Evolutionary conservation across 768 basidiomycete species (phyloP), one percentile per base, ranked within the genome.

Genomic region (Mycena venus): DNA sequence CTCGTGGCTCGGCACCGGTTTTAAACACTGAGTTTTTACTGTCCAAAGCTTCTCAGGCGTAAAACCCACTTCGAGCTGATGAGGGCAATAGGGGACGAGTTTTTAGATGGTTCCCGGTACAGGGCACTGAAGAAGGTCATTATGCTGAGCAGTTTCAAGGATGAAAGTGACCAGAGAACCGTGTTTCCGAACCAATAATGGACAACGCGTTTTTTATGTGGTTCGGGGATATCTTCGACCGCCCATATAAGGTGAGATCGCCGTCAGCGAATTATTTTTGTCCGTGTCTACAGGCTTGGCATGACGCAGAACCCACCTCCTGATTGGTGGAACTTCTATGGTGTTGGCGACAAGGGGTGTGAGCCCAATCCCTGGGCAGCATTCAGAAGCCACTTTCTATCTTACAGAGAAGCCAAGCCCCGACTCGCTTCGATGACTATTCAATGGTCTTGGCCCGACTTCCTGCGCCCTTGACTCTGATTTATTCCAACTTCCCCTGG

Each of bases 381-480:
- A 56, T 56, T 56, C 31, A 32, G 31, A 56, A 56, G 32, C 55
- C 29, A 17, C 55, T 56, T 56, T 56, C 55, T 32, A 32, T n/a
- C n/a, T n/a, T n/a, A 56, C 55, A 1, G 3, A 56, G 31, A 56
- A 31, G 55, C 31, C 31, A 56, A 56, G 55, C 55, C 17, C 55
- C 55, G 55, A 56, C 55, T 47, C 44, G 44, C 44, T 19, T 47
- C 44, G 44, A 47, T 47, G 44, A 47, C 55, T 32, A 56, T 56
- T 56, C 55, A 56, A 56, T 56, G 55, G 31, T 56, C 55, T 56
- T 56, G 55, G 55, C 55, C 55, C 55, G 55, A 15, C 55, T 56
- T 56, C 55, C 55, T 56, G 55, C 31, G 31, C 55, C 55, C 31
- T 56, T 56, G 55, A 17, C 55, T 56, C 55, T 56, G 17, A 56